A percentile compares a stretch with the other conserved stretches of the same genome.
phyloP scores from a whole-genome alignment of 1,284 basidiomycete genomes.

The Ustilago nuda region DNA sequence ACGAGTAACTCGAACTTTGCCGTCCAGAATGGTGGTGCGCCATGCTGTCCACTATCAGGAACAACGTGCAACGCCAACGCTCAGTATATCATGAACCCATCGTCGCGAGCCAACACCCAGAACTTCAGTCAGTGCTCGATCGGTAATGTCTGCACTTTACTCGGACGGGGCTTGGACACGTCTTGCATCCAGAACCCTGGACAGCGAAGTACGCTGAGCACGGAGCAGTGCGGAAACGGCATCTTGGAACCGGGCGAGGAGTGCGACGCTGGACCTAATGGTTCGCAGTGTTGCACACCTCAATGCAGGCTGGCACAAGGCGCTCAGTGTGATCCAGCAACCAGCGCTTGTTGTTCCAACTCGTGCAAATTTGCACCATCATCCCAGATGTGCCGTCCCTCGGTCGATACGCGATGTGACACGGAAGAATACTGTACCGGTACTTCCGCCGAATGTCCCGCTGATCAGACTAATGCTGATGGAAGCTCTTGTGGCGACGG shows the following conservation, averaged over 20 bases:
- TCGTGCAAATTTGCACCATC: constrained; percentile 79
- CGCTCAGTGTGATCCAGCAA: constrained; percentile 83
- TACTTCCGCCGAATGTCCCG: constrained; percentile 78
- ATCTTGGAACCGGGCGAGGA: constrained; percentile 78
- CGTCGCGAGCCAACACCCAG: constrained; percentile 51
- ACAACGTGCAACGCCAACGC: constrained; percentile 76
- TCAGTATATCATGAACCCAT: constrained; percentile 53
- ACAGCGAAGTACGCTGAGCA: constrained; percentile 52
- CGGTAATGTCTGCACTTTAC: constrained; percentile 80
- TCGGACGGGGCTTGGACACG: constrained; percentile 69
- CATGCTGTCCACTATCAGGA: constrained; percentile 80
- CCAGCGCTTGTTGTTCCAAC: constrained; percentile 80
- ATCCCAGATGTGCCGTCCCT: constrained; percentile 77
- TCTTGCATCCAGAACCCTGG: constrained; percentile 63
- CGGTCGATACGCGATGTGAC: constrained; percentile 80
- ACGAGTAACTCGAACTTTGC: constrained; percentile 70
- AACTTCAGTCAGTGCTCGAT: constrained; percentile 75
- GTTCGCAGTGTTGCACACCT: constrained; percentile 77
- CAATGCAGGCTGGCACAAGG: constrained; percentile 82
- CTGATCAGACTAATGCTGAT: constrained; percentile 77
- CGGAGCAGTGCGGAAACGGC: constrained; percentile 69
- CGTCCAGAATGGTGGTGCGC: constrained; percentile 46
- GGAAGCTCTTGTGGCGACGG: constrained; percentile 73
- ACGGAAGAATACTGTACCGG: constrained; percentile 83
- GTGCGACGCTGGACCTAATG: constrained; percentile 84